phyloP scores from a whole-genome alignment of 2,329 filamentous ascomycete genomes.

The Venturia effusa region DNA sequence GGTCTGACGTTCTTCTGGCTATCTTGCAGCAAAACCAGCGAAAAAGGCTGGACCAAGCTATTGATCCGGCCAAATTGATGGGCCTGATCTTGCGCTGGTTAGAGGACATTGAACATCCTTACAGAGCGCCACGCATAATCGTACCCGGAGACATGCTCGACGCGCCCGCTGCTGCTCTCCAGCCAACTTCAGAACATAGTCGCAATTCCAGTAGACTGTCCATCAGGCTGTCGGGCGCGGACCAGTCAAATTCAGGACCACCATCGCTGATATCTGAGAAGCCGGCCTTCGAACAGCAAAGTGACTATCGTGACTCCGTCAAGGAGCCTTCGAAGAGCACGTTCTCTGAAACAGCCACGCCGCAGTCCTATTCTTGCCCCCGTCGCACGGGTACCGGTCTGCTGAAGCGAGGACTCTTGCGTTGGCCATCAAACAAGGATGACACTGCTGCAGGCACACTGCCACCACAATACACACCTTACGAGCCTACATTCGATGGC shows the following conservation, averaged over 20 bases:
- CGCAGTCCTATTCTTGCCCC: neutral
- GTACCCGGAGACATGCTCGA: neutral
- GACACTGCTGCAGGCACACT: neutral
- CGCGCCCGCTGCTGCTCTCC: neutral
- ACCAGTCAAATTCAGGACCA: neutral
- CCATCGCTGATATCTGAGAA: neutral
- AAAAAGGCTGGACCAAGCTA: neutral
- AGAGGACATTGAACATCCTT: neutral
- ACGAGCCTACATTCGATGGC: neutral
- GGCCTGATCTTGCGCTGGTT: neutral
- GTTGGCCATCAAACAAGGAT: conserved; percentile 1
- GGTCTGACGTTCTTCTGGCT: neutral
- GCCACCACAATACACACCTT: neutral
- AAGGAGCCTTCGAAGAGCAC: neutral
- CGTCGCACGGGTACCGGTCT: conserved; percentile 1
- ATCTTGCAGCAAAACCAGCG: neutral
- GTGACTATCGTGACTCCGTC: neutral
- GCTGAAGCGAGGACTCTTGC: neutral
- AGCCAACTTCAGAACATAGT: neutral
- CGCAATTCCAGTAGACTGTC: neutral
- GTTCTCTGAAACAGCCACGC: neutral
- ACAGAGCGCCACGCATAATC: neutral
- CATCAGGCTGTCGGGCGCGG: neutral
- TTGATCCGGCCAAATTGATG: neutral
- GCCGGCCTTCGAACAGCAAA: neutral